A percentile compares a stretch with the other conserved stretches of the same genome.
phyloP scores from a whole-genome alignment of 176 grass and related monocot species.

The Luzula sylvatica region DNA sequence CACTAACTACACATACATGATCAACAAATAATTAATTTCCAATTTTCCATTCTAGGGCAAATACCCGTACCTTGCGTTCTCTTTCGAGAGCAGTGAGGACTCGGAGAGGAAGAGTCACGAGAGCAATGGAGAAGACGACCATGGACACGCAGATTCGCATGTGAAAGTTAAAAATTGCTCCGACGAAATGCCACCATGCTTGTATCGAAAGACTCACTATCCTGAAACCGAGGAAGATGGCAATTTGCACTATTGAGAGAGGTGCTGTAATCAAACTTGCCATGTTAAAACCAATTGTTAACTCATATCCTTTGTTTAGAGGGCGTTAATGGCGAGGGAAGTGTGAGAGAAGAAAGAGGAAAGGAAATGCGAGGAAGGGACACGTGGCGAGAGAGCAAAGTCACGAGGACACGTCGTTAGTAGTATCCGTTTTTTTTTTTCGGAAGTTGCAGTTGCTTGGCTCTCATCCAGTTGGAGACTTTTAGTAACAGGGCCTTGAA shows the following conservation, averaged over 20 bases:
- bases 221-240: conserved; percentile 14
- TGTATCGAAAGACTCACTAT: not conserved
- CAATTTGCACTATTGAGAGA: conserved; percentile 12
- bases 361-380: not conserved
- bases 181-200: conserved; percentile 12
- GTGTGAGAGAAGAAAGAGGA: not conserved
- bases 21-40: not conserved
- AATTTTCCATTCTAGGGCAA: not conserved
- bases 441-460: too few relatives aligned
- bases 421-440: too few relatives aligned
- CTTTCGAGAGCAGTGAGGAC: conserved; percentile 23
- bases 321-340: not conserved
- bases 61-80: conserved; percentile 4
- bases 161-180: conserved; percentile 7
- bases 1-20: conserved; percentile 21
- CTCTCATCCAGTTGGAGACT: too few relatives aligned
- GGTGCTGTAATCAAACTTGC: conserved; percentile 3
- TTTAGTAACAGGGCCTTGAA: too few relatives aligned
- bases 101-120: conserved; percentile 18
- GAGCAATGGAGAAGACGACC: conserved; percentile 10
- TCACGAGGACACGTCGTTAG: too few relatives aligned
- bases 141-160: conserved; percentile 7
- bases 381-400: too few relatives aligned
- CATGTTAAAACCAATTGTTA: conserved; percentile 1
- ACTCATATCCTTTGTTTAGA: not conserved